Base-by-base conservation (phyloP, 352 stramenopile genomes). In the Pythium brassicae region DNA sequence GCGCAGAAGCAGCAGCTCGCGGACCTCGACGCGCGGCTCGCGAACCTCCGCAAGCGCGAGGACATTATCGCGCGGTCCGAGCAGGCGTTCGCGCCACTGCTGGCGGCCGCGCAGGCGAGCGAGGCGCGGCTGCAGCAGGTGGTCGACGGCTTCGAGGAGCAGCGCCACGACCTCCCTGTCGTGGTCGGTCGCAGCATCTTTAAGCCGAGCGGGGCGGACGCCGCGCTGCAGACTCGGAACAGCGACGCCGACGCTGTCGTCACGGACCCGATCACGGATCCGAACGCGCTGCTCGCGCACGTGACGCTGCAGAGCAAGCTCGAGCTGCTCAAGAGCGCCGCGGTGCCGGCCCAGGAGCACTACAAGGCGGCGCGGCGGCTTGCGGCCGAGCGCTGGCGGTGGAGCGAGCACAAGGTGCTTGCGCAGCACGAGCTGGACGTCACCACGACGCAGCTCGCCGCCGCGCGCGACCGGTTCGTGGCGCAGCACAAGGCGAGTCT, bases 281-380 rank as follows among this genome's bases (percentile, higher is more conserved):
- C 72, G 1, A 72, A 39, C 0, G 62, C 66, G 17, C 26, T 88
- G 26, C 58, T 85, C 15, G 56, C 73, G 3, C 68, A 83, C 39
- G 63, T 91, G 8, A 81, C 58, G 1, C 76, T 91, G 74, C 69
- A 71, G 32, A 89, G 74, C 47, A 86, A 87, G 35, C 63, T 91
- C 22, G 71, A 81, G 37, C 62, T 92, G 4, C 57, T 92, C 2
- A 77, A 89, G 29, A 69, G 51, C 17, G 66, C 72, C 0, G 65
- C 83, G 4, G 29, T 53, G 3, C 80, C 83, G 32, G 78, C 75
- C 0, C 66, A 74, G 12, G 70, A 89, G 2, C 72, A 89, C 26
- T 87, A 78, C 55, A 77, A 83, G 44, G 78, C 79, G 27, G 60
- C 69, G 0, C 83, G 84, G 25, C 50, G 55, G 3, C 50, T 80